Percentiles rank a stretch among this genome's conserved stretches.
phyloP scores from a whole-genome alignment of 1,139 yeast species.

The Taiozyma sp. region DNA sequence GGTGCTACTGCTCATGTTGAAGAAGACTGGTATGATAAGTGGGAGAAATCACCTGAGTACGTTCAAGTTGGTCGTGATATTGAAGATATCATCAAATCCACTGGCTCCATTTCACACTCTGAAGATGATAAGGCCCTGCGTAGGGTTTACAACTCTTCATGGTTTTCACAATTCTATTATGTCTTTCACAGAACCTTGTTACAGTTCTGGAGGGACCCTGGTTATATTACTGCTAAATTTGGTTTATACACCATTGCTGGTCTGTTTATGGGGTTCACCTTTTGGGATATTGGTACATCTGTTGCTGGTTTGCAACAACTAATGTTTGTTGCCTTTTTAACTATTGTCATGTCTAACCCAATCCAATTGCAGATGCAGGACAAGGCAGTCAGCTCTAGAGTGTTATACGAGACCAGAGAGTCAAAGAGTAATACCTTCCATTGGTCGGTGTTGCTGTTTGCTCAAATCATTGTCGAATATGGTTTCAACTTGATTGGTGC shows the following conservation, averaged over 20 bases:
- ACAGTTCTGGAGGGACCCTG: slow-evolving; percentile 70
- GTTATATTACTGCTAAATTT: slow-evolving; percentile 60
- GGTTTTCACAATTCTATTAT: slow-evolving; percentile 42
- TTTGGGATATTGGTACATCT: slow-evolving; percentile 57
- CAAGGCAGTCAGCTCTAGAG: slow-evolving; percentile 61
- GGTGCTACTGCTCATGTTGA: slow-evolving; percentile 75
- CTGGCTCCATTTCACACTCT: slow-evolving; percentile 27
- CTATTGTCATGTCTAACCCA: slow-evolving; percentile 53
- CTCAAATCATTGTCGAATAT: slow-evolving; percentile 64
- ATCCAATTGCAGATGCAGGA: slow-evolving; percentile 71
- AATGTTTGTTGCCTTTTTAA: slow-evolving; percentile 68
- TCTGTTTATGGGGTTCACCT: slow-evolving; percentile 53
- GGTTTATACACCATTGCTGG: slow-evolving; percentile 41
- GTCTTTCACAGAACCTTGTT: slow-evolving; percentile 51
- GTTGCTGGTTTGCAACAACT: slow-evolving; percentile 56
- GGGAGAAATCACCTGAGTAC: slow-evolving; percentile 56
- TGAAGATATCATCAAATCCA: slow-evolving; percentile 38
- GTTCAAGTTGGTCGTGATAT: slow-evolving; percentile 37
- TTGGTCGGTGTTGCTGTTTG: slow-evolving; percentile 55
- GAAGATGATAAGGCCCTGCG: slow-evolving; percentile 30
- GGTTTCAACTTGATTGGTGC: slow-evolving; percentile 69
- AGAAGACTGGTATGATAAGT: slow-evolving; percentile 59
- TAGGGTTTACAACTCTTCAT: slow-evolving; percentile 33
- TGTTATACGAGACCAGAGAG: slow-evolving; percentile 80
- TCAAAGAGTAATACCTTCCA: slow-evolving; percentile 64